Evolutionary conservation across 495 filamentous ascomycete species (phyloP).

Genomic region (Bacidia gigantensis): DNA sequence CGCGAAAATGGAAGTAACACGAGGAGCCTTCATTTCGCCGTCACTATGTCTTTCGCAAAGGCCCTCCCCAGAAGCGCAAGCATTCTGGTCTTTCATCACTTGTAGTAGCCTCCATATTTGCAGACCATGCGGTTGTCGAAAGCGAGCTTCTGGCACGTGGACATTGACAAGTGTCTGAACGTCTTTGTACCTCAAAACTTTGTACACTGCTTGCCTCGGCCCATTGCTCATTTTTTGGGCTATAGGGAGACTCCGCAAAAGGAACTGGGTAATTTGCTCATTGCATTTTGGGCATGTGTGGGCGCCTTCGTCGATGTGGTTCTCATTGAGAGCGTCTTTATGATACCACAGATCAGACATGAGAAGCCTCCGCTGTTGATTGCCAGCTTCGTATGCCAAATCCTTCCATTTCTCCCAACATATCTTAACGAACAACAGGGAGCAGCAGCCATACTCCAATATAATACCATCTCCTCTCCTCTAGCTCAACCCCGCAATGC

Average conservation of each 20-base stretch:
- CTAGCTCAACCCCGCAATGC: conserved; percentile 72
- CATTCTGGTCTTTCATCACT: too few species aligned
- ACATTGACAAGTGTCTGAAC: conserved; percentile 54
- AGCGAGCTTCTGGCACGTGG: conserved; percentile 35
- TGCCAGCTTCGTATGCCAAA: conserved; percentile 11
- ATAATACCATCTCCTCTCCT: conserved; percentile 63
- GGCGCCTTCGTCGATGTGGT: conserved; percentile 24
- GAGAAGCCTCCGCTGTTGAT: conserved; percentile 11
- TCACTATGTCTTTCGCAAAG: too few species aligned
- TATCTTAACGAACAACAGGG: too few species aligned
- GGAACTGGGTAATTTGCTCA: conserved; percentile 33
- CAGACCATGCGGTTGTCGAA: not conserved
- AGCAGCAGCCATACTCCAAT: conserved; percentile 64
- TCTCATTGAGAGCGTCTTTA: conserved; percentile 32
- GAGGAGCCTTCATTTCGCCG: too few species aligned
- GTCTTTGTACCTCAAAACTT: conserved; percentile 41
- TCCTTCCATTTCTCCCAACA: too few species aligned
- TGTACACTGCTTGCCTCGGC: conserved; percentile 31
- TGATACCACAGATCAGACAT: conserved; percentile 8
- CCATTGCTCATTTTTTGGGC: conserved; percentile 39
- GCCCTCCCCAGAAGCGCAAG: too few species aligned
- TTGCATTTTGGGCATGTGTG: conserved; percentile 3
- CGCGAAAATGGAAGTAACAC: too few species aligned
- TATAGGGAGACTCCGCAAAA: conserved; percentile 25
- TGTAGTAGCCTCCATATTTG: not conserved